Evolutionary conservation across 1,284 basidiomycete genomes (phyloP).

Genomic region (Somion occarium): DNA sequence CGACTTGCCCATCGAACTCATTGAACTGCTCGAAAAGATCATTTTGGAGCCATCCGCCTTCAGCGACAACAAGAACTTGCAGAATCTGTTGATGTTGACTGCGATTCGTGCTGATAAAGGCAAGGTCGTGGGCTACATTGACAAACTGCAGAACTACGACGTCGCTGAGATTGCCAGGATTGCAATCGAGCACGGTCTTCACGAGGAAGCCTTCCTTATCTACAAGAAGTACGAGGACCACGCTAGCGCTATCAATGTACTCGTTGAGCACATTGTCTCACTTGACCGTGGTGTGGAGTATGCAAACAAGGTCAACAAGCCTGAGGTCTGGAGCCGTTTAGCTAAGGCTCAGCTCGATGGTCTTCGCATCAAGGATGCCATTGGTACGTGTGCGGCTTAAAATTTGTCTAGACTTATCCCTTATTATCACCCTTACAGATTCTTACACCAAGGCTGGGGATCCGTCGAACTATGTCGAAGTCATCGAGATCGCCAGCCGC

Average conservation of each 20-base stretch:
- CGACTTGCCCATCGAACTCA: slow-evolving; percentile 95
- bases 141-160: slow-evolving; percentile 96
- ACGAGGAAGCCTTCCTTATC: slow-evolving; percentile 95
- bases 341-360: slow-evolving; percentile 99
- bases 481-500: slow-evolving; percentile 94
- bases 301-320: slow-evolving; percentile 94
- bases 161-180: slow-evolving; percentile 94
- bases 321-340: slow-evolving; percentile 95
- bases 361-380: slow-evolving; percentile 96
- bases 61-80: slow-evolving; percentile 94
- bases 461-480: slow-evolving; percentile 92
- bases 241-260: slow-evolving; percentile 93
- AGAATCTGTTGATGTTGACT: slow-evolving; percentile 93
- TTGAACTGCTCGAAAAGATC: slow-evolving; percentile 98
- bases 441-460: slow-evolving; percentile 99
- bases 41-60: slow-evolving; percentile 97
- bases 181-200: slow-evolving; percentile 93
- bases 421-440: slow-evolving; percentile 42
- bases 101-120: slow-evolving; percentile 98
- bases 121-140: slow-evolving; percentile 98
- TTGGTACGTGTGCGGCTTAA: slow-evolving; percentile 49
- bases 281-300: slow-evolving; percentile 97
- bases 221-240: slow-evolving; percentile 95
- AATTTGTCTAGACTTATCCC: not conserved
- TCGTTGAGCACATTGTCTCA: slow-evolving; percentile 97